Evolutionary conservation across 2,329 filamentous ascomycete species (phyloP).

Genomic region (Magnaporthiopsis poae): DNA sequence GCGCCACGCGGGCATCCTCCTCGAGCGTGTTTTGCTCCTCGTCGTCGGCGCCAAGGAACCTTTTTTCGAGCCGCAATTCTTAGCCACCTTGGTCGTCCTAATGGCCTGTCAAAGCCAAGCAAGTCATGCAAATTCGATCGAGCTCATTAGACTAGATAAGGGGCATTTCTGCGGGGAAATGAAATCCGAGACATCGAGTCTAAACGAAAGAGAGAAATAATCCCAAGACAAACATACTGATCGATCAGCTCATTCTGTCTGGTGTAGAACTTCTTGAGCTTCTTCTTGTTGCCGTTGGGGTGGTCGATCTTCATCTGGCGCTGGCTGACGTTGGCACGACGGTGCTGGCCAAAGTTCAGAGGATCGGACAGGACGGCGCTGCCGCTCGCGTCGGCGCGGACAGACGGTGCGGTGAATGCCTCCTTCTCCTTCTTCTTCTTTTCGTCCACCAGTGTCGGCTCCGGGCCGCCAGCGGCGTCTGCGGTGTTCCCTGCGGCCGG

Average conservation of each 20-base stretch:
- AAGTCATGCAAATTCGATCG: not conserved
- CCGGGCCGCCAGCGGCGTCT: not conserved
- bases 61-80: not conserved
- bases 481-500: not conserved
- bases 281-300: conserved; percentile 32
- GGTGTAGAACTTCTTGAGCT: conserved; percentile 37
- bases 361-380: conserved; percentile 21
- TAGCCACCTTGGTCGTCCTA: not conserved
- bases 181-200: not conserved
- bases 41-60: conserved; percentile 44
- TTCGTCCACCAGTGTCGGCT: not conserved
- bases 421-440: not conserved
- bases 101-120: not conserved
- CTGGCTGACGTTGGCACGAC: conserved; percentile 30
- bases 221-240: conserved; percentile 15
- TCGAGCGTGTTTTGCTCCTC: conserved; percentile 43
- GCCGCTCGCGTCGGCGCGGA: conserved; percentile 1
- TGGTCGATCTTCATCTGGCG: conserved; percentile 39
- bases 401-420: not conserved
- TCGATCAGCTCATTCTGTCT: conserved; percentile 40
- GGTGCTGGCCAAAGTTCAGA: conserved; percentile 29
- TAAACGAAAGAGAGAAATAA: not conserved
- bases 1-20: conserved; percentile 39
- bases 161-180: not conserved
- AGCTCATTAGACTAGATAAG: not conserved